These are phyloP conservation scores for Pigoraptor vietnamica DNA, from an alignment of 78 protist genomes.

Conservation along the genomic window DNA sequence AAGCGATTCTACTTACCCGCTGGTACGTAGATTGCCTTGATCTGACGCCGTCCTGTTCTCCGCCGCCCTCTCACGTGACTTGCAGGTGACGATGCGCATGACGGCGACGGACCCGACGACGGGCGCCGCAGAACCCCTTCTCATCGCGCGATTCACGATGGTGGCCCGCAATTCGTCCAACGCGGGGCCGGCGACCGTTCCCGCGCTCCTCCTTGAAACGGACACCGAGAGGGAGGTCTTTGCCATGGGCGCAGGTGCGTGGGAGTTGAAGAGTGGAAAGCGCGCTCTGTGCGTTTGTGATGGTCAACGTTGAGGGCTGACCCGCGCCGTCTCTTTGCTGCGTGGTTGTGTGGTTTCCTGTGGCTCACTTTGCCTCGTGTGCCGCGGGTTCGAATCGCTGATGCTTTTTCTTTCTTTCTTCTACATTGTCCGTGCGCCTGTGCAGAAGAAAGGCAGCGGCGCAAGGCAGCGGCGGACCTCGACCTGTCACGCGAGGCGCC, in stretches of 20 bases:
- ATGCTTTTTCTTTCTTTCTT: not conserved
- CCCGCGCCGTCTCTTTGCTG: not conserved
- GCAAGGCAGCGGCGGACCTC: not conserved
- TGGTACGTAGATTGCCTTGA: too few relatives aligned
- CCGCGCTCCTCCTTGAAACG: not conserved
- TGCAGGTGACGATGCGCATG: not conserved
- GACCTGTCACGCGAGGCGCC: not conserved
- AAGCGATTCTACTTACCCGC: too few relatives aligned
- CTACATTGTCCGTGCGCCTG: not conserved
- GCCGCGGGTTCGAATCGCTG: not conserved
- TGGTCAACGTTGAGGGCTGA: too few relatives aligned
- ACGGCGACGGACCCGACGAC: not conserved
- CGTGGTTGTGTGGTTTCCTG: not conserved
- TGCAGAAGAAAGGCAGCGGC: not conserved
- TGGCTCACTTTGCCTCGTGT: too few relatives aligned
- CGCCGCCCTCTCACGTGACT: too few relatives aligned
- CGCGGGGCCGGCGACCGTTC: not conserved
- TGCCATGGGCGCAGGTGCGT: not conserved
- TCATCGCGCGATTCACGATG: not conserved
- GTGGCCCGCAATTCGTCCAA: constrained; percentile 15
- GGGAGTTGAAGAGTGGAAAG: not conserved
- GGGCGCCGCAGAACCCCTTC: not conserved
- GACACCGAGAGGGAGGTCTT: not conserved
- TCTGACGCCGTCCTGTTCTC: too few relatives aligned
- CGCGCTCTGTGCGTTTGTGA: not conserved